A percentile compares a stretch with the other conserved stretches of the same genome.
These are phyloP conservation scores for Candida tammaniensis DNA, from an alignment of 805 yeast genomes.

Conservation along the genomic window DNA sequence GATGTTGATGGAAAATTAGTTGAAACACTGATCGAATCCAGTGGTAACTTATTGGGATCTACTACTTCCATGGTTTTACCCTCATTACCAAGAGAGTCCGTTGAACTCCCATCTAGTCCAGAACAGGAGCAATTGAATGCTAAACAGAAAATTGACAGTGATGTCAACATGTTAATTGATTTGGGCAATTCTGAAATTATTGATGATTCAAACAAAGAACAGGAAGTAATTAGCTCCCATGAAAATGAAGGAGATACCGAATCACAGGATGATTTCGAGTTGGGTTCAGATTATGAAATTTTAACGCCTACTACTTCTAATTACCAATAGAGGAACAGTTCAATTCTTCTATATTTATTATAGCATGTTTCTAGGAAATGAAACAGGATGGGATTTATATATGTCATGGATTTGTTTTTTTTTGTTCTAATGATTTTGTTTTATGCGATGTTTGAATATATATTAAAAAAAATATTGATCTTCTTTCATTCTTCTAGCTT, in stretches of 20 bases:
- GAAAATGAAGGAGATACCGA: conserved; percentile 33
- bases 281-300: conserved; percentile 36
- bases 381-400: too few relatives aligned
- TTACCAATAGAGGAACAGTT: background rate
- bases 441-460: too few relatives aligned
- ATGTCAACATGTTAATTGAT: conserved; percentile 4
- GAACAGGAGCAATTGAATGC: conserved; percentile 25
- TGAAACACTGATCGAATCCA: conserved; percentile 1
- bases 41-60: conserved; percentile 11
- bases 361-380: background rate
- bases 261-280: conserved; percentile 8
- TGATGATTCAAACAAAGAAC: conserved; percentile 5
- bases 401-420: too few relatives aligned
- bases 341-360: background rate
- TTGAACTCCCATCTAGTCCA: conserved; percentile 13
- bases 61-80: conserved; percentile 30
- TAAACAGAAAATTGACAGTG: conserved; percentile 8
- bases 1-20: background rate
- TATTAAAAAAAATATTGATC: too few relatives aligned
- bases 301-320: conserved; percentile 23
- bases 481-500: too few relatives aligned
- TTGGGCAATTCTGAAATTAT: conserved; percentile 4
- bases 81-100: conserved; percentile 26
- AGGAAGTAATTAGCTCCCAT: conserved; percentile 12
- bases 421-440: too few relatives aligned